Evolutionary conservation across 192 early-diverging fungal genomes (phyloP), one percentile per base, ranked within the genome.

Genomic region (Coemansia biformis): DNA sequence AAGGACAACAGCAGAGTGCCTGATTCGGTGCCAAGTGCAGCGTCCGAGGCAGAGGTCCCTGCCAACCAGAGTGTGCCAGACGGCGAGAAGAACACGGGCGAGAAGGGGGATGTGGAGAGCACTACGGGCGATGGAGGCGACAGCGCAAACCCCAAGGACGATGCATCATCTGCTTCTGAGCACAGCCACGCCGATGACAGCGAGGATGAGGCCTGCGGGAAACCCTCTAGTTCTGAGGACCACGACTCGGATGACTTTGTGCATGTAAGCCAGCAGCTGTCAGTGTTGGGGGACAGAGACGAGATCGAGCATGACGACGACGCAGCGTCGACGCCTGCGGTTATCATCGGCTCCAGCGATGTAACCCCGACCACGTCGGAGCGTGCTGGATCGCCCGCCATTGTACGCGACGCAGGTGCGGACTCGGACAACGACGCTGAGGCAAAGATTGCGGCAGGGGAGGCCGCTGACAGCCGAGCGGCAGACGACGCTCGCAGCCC

Each of bases 171-270:
- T 24, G 41, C 7, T 13, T 23, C 22, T 32, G 3, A 51, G 10
- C 30, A 21, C 6, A 35, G 41, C 1, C 22, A 24, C 14, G 14
- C 38, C 7, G 15, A 9, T 2, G 15, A 21, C 4, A 16, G 14
- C 26, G 17, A 30, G 1, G 13, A 17, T 6, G 34, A 54, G 5
- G 45, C 46, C 5, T 21, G 18, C 21, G 15, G 32, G 14, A 21
- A 31, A 13, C 13, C 34, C 1, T 12, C 48, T 15, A 24, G 23
- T 16, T 36, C 30, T 18, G 28, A 43, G 1, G 59, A 46, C 15
- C 54, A 71, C 22, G 67, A 71, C 19, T 71, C 60, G 17, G 67
- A 71, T 26, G 60, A 43, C 14, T 71, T 63, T 48, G 54, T 71
- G 10, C 67, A 71, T 43, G 38, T 71, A 16, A 63, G 67, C 38